Percentiles rank a stretch among this genome's conserved stretches.
Conservation (phyloP, 108 stramenopile species). For the Fragilariopsis cylindrus region DNA sequence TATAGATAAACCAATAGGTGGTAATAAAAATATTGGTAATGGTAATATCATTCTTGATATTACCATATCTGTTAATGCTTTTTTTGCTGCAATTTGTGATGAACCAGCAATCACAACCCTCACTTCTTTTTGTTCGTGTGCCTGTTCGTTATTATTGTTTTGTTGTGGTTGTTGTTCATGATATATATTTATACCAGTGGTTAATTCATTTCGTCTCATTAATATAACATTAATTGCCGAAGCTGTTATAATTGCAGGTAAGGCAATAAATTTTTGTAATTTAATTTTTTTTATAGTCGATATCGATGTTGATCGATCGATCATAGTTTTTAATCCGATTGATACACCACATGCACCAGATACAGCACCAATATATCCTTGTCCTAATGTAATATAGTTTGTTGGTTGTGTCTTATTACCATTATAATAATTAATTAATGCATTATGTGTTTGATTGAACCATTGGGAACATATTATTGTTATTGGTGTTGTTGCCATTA, state of each 20-base stretch:
- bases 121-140: too few species aligned
- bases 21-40: neutral
- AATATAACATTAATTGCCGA: neutral
- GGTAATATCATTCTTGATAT: slow-evolving; percentile 8
- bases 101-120: neutral
- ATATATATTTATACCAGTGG: neutral
- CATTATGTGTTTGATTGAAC: slow-evolving; percentile 88
- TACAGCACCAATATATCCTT: slow-evolving; percentile 5
- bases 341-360: neutral
- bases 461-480: slow-evolving; percentile 79
- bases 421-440: slow-evolving; percentile 75
- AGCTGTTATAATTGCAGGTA: slow-evolving; percentile 5
- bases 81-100: slow-evolving; percentile 4
- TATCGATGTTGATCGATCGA: neutral
- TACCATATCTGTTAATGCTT: slow-evolving; percentile 1
- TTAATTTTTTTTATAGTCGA: neutral
- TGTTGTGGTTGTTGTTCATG: neutral
- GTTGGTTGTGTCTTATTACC: neutral
- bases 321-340: neutral
- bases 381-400: neutral
- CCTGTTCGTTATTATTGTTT: too few species aligned
- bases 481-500: slow-evolving; percentile 50
- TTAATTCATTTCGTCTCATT: slow-evolving; percentile 4
- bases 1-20: neutral
- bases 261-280: neutral